Percentiles rank a stretch among this genome's conserved stretches.
Evolutionary conservation across 306 rosid genomes (phyloP).

Genomic region (Casuarina cunninghamiana): DNA sequence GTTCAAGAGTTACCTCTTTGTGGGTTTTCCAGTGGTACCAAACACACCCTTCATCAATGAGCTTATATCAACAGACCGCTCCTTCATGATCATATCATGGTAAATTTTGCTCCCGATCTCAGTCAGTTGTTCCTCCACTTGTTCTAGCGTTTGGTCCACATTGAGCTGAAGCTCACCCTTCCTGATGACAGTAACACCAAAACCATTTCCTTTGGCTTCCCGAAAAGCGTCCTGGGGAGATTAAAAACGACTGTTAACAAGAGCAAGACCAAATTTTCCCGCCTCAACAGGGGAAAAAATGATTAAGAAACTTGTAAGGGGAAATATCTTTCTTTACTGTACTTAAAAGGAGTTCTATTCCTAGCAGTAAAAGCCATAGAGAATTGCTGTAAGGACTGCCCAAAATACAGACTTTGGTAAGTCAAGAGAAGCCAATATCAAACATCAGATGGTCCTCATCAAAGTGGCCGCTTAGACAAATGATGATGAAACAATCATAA

Average conservation of each 20-base stretch:
- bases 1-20: slow-evolving; percentile 54
- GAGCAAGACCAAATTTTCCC: slow-evolving; percentile 14
- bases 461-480: not conserved
- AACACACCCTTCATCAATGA: slow-evolving; percentile 86
- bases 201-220: slow-evolving; percentile 83
- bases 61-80: slow-evolving; percentile 80
- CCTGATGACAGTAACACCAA: slow-evolving; percentile 78
- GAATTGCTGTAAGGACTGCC: not conserved
- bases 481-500: slow-evolving; percentile 23
- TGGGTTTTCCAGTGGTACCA: slow-evolving; percentile 52
- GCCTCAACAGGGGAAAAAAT: not conserved
- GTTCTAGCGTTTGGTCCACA: slow-evolving; percentile 84
- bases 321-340: not conserved
- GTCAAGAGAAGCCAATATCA: not conserved
- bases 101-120: slow-evolving; percentile 96
- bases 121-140: slow-evolving; percentile 76
- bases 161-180: slow-evolving; percentile 86
- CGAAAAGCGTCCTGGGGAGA: slow-evolving; percentile 70
- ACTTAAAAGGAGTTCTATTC: not conserved
- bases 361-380: slow-evolving; percentile 10
- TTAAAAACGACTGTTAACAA: slow-evolving; percentile 15
- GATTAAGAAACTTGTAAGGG: not conserved
- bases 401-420: not conserved
- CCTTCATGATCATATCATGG: slow-evolving; percentile 79
- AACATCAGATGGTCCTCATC: not conserved